Conservation (phyloP, 768 basidiomycete genomes). For the Boletus barrowsii region DNA sequence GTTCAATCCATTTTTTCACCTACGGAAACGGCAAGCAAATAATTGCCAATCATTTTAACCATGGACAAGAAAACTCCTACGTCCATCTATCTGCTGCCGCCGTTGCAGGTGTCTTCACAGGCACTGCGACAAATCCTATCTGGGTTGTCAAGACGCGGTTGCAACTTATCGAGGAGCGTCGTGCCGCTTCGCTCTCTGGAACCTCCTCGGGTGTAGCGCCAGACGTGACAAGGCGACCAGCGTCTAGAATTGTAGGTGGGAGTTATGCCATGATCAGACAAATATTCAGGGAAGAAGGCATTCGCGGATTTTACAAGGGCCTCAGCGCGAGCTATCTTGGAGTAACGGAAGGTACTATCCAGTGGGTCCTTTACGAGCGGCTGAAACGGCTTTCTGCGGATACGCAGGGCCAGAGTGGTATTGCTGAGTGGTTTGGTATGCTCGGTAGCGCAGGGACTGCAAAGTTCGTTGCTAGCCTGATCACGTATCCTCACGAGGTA, state of each 20-base stretch:
- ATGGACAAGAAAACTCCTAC: slow-evolving; percentile 71
- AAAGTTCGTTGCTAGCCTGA: slow-evolving; percentile 89
- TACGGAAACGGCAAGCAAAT: slow-evolving; percentile 96
- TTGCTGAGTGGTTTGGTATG: slow-evolving; percentile 74
- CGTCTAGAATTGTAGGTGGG: slow-evolving; percentile 42
- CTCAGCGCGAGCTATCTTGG: slow-evolving; percentile 93
- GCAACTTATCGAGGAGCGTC: slow-evolving; percentile 56
- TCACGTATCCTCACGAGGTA: slow-evolving; percentile 99
- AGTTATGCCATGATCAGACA: slow-evolving; percentile 62
- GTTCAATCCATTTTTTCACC: slow-evolving; percentile 96
- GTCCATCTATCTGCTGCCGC: slow-evolving; percentile 88
- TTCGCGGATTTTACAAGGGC: slow-evolving; percentile 91
- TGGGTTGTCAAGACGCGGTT: slow-evolving; percentile 99
- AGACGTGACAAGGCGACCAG: slow-evolving; percentile 5
- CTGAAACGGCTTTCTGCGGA: slow-evolving; percentile 67
- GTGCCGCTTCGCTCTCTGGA: slow-evolving; percentile 1
- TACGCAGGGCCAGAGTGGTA: slow-evolving; percentile 53
- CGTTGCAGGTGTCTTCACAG: slow-evolving; percentile 79
- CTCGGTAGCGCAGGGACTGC: slow-evolving; percentile 89
- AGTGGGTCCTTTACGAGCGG: slow-evolving; percentile 95
- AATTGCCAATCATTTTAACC: slow-evolving; percentile 78
- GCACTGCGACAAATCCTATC: slow-evolving; percentile 93
- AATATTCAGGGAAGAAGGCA: slow-evolving; percentile 79
- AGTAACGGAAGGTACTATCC: slow-evolving; percentile 93
- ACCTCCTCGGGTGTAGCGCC: background rate